Evolutionary conservation across 352 stramenopile species (phyloP), one percentile per base, ranked within the genome.

Genomic region (Phytophthora colocasiae): DNA sequence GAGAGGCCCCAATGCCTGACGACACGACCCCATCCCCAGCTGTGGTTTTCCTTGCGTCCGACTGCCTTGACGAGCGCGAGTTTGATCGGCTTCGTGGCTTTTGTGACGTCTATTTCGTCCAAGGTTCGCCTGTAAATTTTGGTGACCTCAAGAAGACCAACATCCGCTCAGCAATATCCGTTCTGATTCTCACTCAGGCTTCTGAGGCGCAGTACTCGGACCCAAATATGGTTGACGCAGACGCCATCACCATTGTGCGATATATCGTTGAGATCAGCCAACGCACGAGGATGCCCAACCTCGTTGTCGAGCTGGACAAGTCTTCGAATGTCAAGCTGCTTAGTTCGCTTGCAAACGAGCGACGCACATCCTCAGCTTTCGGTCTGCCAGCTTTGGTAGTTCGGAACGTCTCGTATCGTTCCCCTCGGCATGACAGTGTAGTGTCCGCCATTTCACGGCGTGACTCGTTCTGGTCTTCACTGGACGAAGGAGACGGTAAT

Each of bases 231-330:
- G 74, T 94, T 6, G 86, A 94, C 43, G 83, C 86, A 5, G 81
- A 94, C 49, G 86, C 86, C 9, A 94, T 94, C 63, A 94, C 86
- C 6, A 91, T 83, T 29, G 71, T 94, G 60, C 82, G 83, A 1
- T 92, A 91, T 54, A 94, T 94, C 22, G 77, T 94, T 12, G 86
- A 94, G 75, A 92, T 90, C 55, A 90, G 77, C 31, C 82, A 91
- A 56, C 81, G 77, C 22, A 78, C 73, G 5, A 55, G 58, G 19
- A 89, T 91, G 74, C 84, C 81, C 1, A 94, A 92, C 41, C 62
- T 94, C 17, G 77, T 94, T 0, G 82, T 92, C 1, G 86, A 94
- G 46, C 60, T 94, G 0, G 85, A 88, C 29, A 85, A 87, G 14
- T 69, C 83, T 4, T 89, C 83, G 14, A 94, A 94, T 58, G 82